phyloP scores from a whole-genome alignment of 495 filamentous ascomycete genomes.

The Aspergillus bertholletiae region DNA sequence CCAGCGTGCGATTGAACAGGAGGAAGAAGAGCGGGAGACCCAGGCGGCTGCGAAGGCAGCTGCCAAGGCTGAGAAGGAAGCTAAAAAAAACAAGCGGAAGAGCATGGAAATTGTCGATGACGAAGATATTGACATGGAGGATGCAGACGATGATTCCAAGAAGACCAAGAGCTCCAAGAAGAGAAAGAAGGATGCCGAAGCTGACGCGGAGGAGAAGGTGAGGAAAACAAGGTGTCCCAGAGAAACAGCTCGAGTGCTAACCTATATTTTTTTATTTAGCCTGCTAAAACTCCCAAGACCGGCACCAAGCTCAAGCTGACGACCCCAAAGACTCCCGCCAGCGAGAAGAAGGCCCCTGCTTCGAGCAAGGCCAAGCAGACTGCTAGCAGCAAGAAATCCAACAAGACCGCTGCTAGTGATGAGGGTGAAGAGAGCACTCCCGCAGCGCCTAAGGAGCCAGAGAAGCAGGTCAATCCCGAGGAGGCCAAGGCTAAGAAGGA shows the following conservation, averaged over 20 bases:
- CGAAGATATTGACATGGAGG: conserved; percentile 75
- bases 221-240: neutral
- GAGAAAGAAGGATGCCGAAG: conserved; percentile 64
- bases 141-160: conserved; percentile 53
- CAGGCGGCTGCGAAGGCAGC: conserved; percentile 57
- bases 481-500: conserved; percentile 62
- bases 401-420: conserved; percentile 43
- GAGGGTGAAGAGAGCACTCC: conserved; percentile 37
- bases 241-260: neutral
- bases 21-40: conserved; percentile 57
- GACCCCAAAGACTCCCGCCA: conserved; percentile 48
- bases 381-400: conserved; percentile 31
- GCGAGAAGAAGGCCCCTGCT: conserved; percentile 50
- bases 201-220: conserved; percentile 48
- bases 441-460: conserved; percentile 44
- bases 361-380: conserved; percentile 59
- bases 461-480: conserved; percentile 53
- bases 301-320: conserved; percentile 51
- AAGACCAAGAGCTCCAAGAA: conserved; percentile 59
- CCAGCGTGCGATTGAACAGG: conserved; percentile 55
- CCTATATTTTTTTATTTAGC: conserved; percentile 23
- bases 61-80: conserved; percentile 55
- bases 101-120: conserved; percentile 50
- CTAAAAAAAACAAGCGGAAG: conserved; percentile 63
- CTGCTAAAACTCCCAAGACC: conserved; percentile 59